Evolutionary conservation across 176 grass and related monocot species (phyloP).

Genomic region (Oryza punctata): DNA sequence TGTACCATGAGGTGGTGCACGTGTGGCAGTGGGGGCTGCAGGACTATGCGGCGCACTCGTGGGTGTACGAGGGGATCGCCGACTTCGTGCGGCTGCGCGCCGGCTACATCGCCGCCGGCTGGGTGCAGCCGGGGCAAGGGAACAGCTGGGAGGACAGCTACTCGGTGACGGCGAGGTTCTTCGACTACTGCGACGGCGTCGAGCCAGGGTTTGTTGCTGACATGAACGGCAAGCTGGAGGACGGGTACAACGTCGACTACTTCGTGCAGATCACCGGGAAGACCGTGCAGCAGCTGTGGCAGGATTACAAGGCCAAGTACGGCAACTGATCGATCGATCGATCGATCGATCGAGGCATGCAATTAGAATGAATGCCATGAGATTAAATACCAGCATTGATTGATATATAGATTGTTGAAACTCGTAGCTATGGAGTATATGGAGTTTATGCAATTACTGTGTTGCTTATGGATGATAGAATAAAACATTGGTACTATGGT

Average conservation of each 20-base stretch:
- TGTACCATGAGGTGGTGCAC: constrained; percentile 72
- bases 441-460: too few species aligned
- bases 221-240: constrained; percentile 65
- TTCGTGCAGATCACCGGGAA: constrained; percentile 60
- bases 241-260: constrained; percentile 50
- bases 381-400: too few species aligned
- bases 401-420: too few species aligned
- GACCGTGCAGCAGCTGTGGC: constrained; percentile 57
- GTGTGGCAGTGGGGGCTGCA: constrained; percentile 69
- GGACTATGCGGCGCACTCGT: neutral
- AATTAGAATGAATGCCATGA: too few species aligned
- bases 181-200: constrained; percentile 72
- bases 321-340: neutral
- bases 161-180: constrained; percentile 63
- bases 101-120: constrained; percentile 40
- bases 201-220: constrained; percentile 62
- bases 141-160: constrained; percentile 64
- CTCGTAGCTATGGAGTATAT: too few species aligned
- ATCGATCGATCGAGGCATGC: neutral
- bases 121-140: constrained; percentile 55
- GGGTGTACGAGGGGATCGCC: constrained; percentile 73
- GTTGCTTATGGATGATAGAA: too few species aligned
- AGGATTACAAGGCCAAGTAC: constrained; percentile 66
- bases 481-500: too few species aligned
- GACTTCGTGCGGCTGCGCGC: constrained; percentile 77